Base-by-base conservation (phyloP, 345 rosid species). In the Fremontodendron californicum region DNA sequence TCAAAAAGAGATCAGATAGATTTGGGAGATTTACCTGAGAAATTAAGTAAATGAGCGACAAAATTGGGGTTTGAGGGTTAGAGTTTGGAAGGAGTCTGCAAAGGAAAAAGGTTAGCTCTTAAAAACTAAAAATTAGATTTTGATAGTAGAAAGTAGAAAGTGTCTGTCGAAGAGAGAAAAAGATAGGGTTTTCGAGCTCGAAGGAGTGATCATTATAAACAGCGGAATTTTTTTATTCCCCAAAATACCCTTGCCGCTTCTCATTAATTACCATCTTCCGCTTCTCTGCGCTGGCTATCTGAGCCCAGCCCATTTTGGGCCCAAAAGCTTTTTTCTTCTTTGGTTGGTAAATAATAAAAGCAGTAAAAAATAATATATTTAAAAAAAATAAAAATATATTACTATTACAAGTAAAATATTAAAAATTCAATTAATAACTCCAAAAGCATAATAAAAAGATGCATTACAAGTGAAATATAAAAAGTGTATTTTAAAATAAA, bases 11-110 rank as follows among this genome's bases (percentile, higher is more conserved):
- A 33, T 33, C 35, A 54, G 27, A 62, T 19, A 49, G 6, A 29
- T 11, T 49, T 5, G 35, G 31, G 55, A 27, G 39, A 45, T 16
- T 48, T 21, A 66, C 42, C 21, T 60, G 5, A 43, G 15, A 45
- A 67, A 5, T n/a, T 4, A 9, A 45, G 18, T 3, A 40, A 45
- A 9, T 13, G 70, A 51, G 48, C 0, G 42, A 48, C 16, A 54
- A 46, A 4, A 9, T 29, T 80, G 9, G 67, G 65, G 77, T 54
- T 16, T 61, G 68, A 70, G 82, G 75, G 76, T 81, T 88, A 85
- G 89, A 90, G 90, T 82, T 87, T 68, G 73, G 68, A 54, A 40
- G 77, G 62, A 78, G 76, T 60, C 84, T 75, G 88, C 88, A 85
- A 84, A 84, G 82, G 78, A 80, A 87, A 86, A 78, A 40, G 37